Percentiles rank a stretch among this genome's conserved stretches.
Conservation (phyloP, 2,329 filamentous ascomycete species). For the Pseudopithomyces chartarum region DNA sequence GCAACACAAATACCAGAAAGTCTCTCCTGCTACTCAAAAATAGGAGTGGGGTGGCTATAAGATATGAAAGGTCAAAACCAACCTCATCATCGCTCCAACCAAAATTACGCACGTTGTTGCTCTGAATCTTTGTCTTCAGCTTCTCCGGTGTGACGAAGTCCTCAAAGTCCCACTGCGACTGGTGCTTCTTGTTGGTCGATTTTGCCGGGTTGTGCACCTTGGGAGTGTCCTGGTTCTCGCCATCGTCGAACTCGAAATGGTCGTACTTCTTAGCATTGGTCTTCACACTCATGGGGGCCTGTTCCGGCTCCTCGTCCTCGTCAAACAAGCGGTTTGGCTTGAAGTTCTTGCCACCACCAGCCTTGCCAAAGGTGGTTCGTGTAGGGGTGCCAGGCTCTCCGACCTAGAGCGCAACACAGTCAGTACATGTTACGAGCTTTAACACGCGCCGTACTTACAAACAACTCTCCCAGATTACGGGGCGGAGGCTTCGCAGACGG, state of each 20-base stretch:
- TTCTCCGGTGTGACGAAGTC: constrained; percentile 87
- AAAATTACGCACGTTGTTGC: constrained; percentile 75
- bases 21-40: too few species aligned
- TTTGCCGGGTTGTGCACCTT: constrained; percentile 36
- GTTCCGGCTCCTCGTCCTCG: constrained; percentile 46
- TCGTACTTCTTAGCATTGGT: constrained; percentile 80
- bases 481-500: constrained; percentile 72
- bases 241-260: constrained; percentile 83
- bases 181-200: constrained; percentile 59
- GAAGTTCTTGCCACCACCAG: constrained; percentile 57
- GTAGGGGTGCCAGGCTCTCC: constrained; percentile 49
- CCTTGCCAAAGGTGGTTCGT: constrained; percentile 49
- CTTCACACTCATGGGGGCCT: constrained; percentile 53
- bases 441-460: constrained; percentile 41
- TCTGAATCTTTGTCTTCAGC: constrained; percentile 65
- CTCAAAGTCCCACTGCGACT: constrained; percentile 83
- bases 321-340: constrained; percentile 61
- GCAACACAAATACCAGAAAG: too few species aligned
- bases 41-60: too few species aligned
- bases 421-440: not conserved
- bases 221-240: constrained; percentile 60
- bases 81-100: constrained; percentile 75
- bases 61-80: constrained; percentile 26
- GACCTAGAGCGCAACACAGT: not conserved
- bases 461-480: constrained; percentile 73